Conservation (phyloP, 1,284 basidiomycete genomes). For the Omphalotus olearius region DNA sequence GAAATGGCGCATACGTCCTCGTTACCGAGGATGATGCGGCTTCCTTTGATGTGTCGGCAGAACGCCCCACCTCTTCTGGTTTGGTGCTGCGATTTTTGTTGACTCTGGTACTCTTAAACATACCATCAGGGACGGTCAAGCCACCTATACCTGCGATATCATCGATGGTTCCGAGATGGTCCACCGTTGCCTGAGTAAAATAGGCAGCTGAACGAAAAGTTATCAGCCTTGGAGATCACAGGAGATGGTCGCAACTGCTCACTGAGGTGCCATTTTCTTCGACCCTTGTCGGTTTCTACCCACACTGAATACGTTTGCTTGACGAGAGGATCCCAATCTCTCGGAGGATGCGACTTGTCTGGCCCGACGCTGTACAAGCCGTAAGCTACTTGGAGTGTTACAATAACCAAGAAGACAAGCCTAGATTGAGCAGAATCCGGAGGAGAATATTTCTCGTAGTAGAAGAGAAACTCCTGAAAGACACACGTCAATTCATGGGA, state of each 20-base stretch:
- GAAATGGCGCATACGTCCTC: slow-evolving; percentile 56
- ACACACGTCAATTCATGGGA: slow-evolving; percentile 10
- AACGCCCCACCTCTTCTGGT: slow-evolving; percentile 25
- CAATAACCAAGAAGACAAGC: slow-evolving; percentile 25
- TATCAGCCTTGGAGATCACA: slow-evolving; percentile 13
- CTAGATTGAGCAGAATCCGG: slow-evolving; percentile 33
- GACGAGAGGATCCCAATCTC: slow-evolving; percentile 68
- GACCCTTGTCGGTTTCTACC: slow-evolving; percentile 57
- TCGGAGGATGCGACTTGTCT: slow-evolving; percentile 41
- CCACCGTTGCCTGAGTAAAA: slow-evolving; percentile 69
- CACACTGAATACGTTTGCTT: slow-evolving; percentile 79
- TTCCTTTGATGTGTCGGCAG: slow-evolving; percentile 19
- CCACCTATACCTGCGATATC: slow-evolving; percentile 49
- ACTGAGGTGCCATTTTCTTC: slow-evolving; percentile 79
- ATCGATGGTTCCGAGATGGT: slow-evolving; percentile 61
- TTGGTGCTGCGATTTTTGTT: slow-evolving; percentile 41
- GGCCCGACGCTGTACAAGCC: slow-evolving; percentile 2
- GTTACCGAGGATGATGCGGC: slow-evolving; percentile 26
- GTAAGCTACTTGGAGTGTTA: not conserved
- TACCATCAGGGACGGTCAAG: slow-evolving; percentile 51
- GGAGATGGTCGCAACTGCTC: slow-evolving; percentile 17
- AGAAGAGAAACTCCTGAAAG: slow-evolving; percentile 72
- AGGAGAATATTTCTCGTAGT: slow-evolving; percentile 66
- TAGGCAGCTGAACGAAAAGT: slow-evolving; percentile 54
- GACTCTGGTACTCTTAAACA: slow-evolving; percentile 61